These are phyloP conservation scores for Arachis monticola DNA, from an alignment of 331 rosid species.

Conservation along the genomic window DNA sequence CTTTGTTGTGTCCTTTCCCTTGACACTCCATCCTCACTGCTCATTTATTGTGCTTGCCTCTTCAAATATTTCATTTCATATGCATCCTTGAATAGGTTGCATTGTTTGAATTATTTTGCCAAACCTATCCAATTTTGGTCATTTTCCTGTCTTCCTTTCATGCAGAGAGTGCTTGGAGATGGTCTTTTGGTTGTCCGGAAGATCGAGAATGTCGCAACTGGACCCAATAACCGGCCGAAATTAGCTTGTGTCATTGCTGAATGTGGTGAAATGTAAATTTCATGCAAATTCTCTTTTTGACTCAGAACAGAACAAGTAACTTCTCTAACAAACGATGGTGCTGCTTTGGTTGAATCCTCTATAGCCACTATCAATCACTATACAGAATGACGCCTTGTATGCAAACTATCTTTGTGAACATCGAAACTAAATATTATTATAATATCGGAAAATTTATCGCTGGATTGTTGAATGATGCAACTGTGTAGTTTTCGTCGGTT, in stretches of 20 bases:
- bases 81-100: neutral
- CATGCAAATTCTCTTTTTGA: neutral
- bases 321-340: slow-evolving; percentile 29
- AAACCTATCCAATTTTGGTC: neutral
- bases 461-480: slow-evolving; percentile 8
- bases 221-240: slow-evolving; percentile 92
- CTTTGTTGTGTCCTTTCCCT: neutral
- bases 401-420: neutral
- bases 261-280: slow-evolving; percentile 90
- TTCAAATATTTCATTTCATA: neutral
- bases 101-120: slow-evolving; percentile 26
- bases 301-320: neutral
- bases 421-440: slow-evolving; percentile 11
- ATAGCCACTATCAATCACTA: slow-evolving; percentile 2
- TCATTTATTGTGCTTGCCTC: slow-evolving; percentile 5
- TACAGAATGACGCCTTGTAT: slow-evolving; percentile 23
- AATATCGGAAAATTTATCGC: slow-evolving; percentile 15
- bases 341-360: slow-evolving; percentile 14
- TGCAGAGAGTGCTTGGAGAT: slow-evolving; percentile 98
- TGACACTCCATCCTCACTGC: neutral
- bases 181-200: slow-evolving; percentile 97
- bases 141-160: slow-evolving; percentile 23
- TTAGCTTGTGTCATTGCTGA: slow-evolving; percentile 82
- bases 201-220: slow-evolving; percentile 97
- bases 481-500: neutral